These are phyloP conservation scores for Cyberlindnera americana DNA, from an alignment of 805 yeast genomes.

Conservation along the genomic window DNA sequence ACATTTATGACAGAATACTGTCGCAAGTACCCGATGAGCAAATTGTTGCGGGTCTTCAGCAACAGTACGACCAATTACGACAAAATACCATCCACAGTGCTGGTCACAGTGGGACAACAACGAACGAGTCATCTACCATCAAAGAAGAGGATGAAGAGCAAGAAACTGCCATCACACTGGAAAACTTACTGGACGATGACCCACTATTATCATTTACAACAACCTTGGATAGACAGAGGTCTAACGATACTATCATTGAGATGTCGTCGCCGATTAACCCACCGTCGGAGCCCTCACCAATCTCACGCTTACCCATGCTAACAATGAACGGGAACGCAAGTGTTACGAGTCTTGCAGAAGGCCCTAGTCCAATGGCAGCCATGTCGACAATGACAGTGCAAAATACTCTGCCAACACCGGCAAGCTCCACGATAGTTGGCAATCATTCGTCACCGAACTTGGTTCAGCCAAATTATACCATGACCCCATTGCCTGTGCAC, in stretches of 20 bases:
- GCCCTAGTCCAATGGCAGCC: constrained; percentile 1
- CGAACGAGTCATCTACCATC: not conserved
- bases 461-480: constrained; percentile 8
- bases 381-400: not conserved
- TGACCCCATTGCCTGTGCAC: constrained; percentile 2
- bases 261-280: constrained; percentile 18
- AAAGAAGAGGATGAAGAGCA: not conserved
- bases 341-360: constrained; percentile 9
- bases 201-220: constrained; percentile 27
- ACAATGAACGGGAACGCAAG: constrained; percentile 9
- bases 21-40: constrained; percentile 21
- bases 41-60: constrained; percentile 21
- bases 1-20: constrained; percentile 13
- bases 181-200: constrained; percentile 27
- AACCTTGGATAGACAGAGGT: constrained; percentile 26
- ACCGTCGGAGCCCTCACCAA: constrained; percentile 10
- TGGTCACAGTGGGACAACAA: constrained; percentile 6
- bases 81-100: constrained; percentile 6
- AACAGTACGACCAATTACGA: constrained; percentile 10
- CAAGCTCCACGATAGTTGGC: constrained; percentile 13
- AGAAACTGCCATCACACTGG: constrained; percentile 21
- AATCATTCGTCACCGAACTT: constrained; percentile 11
- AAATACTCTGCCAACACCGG: constrained; percentile 14
- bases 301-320: not conserved
- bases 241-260: constrained; percentile 28